Conservation (phyloP, 2,329 filamentous ascomycete species). For the Penicillium sp. region DNA sequence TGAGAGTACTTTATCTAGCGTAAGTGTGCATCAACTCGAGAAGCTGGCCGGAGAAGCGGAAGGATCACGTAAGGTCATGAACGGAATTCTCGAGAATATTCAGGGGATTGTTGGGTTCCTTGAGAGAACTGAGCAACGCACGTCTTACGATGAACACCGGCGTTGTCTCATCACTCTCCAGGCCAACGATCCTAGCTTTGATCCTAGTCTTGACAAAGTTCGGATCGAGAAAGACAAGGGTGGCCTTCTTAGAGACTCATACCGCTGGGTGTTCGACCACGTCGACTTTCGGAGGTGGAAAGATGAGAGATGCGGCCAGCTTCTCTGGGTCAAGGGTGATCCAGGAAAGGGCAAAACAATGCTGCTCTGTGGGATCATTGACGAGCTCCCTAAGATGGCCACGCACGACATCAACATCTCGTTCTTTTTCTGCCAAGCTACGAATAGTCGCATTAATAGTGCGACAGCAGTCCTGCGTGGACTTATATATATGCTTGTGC, state of each 20-base stretch:
- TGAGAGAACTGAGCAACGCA: neutral
- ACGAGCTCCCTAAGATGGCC: conserved; percentile 13
- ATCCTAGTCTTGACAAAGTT: conserved; percentile 21
- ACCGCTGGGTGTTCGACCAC: conserved; percentile 27
- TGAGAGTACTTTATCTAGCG: too few relatives aligned
- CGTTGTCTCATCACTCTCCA: neutral
- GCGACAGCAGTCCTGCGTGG: conserved; percentile 38
- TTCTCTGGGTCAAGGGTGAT: conserved; percentile 32
- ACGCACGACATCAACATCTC: neutral
- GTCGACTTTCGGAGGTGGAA: conserved; percentile 23
- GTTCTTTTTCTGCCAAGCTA: conserved; percentile 44
- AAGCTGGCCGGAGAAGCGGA: neutral
- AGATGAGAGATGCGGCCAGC: neutral
- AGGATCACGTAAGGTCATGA: neutral
- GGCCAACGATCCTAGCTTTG: conserved; percentile 20
- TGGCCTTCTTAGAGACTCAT: conserved; percentile 21
- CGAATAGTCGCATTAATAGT: conserved; percentile 29
- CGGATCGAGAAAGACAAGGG: conserved; percentile 28
- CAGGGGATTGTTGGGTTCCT: neutral
- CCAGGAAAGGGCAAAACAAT: conserved; percentile 34
- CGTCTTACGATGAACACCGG: neutral
- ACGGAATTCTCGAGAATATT: neutral
- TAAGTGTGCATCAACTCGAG: neutral
- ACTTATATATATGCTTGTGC: conserved; percentile 24
- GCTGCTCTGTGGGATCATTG: conserved; percentile 29